phyloP scores from a whole-genome alignment of 176 grass and related monocot species.

The Aegilops bicornis region DNA sequence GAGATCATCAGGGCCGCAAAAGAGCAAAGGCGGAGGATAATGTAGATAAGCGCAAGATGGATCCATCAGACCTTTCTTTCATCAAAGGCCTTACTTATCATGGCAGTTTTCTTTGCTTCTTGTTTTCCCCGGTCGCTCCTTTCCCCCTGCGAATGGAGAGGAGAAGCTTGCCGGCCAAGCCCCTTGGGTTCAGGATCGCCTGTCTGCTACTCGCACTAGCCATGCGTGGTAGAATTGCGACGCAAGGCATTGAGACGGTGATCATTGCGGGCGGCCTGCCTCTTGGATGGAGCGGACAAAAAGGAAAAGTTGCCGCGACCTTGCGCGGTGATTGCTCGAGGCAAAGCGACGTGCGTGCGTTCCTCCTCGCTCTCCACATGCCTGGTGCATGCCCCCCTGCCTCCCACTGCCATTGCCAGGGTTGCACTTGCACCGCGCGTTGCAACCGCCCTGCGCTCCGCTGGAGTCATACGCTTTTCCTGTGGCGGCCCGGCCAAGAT shows the following conservation, averaged over 20 bases:
- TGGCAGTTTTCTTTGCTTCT: background rate
- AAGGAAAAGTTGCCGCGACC: slow-evolving; percentile 25
- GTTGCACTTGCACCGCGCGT: background rate
- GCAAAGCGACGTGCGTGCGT: slow-evolving; percentile 25
- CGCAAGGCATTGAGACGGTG: slow-evolving; percentile 10
- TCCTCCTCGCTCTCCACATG: background rate
- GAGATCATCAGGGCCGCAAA: background rate
- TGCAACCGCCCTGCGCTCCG: background rate
- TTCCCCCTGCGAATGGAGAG: background rate
- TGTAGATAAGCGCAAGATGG: background rate
- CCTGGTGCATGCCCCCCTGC: background rate
- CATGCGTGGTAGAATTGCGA: background rate
- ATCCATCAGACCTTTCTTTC: background rate
- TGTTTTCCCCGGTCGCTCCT: background rate
- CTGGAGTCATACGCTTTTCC: background rate
- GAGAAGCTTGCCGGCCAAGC: slow-evolving; percentile 36
- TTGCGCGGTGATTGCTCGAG: slow-evolving; percentile 26
- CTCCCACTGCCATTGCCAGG: background rate
- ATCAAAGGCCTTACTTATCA: background rate
- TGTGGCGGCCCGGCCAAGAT: background rate
- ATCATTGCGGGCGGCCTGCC: background rate
- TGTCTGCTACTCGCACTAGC: background rate
- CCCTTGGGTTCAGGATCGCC: slow-evolving; percentile 2
- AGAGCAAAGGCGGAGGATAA: slow-evolving; percentile 1
- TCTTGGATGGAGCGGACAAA: slow-evolving; percentile 8